phyloP scores from a whole-genome alignment of 2,329 filamentous ascomycete species.

The Fusarium hainanense region DNA sequence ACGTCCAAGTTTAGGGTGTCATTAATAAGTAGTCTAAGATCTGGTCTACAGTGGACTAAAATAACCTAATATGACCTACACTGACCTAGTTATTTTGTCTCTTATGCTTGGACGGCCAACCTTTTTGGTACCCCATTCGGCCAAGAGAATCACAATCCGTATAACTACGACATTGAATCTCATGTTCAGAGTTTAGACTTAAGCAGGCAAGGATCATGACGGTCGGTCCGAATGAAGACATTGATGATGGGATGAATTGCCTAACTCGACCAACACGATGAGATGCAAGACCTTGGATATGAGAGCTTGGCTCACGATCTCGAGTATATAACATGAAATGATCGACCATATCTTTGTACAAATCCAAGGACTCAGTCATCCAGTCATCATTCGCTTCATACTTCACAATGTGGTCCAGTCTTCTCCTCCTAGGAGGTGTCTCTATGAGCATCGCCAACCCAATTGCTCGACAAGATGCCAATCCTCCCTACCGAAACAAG shows the following conservation, averaged over 20 bases:
- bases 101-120: background rate
- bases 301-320: background rate
- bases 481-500: slow-evolving; percentile 29
- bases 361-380: background rate
- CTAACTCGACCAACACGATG: background rate
- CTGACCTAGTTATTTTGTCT: background rate
- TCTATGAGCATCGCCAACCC: slow-evolving; percentile 30
- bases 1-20: background rate
- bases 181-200: slow-evolving; percentile 3
- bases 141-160: background rate
- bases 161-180: background rate
- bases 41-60: background rate
- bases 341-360: background rate
- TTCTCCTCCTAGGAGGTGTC: slow-evolving; percentile 23
- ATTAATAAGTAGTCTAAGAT: background rate
- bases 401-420: slow-evolving; percentile 28
- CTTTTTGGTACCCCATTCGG: background rate
- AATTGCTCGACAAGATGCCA: slow-evolving; percentile 24
- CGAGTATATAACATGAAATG: slow-evolving; percentile 15
- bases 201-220: slow-evolving; percentile 1
- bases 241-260: slow-evolving; percentile 7
- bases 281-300: slow-evolving; percentile 1
- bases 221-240: slow-evolving; percentile 29
- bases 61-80: background rate
- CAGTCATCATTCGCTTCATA: background rate